phyloP scores from a whole-genome alignment of 192 early-diverging fungal genomes.

The Dissophora ornata region DNA sequence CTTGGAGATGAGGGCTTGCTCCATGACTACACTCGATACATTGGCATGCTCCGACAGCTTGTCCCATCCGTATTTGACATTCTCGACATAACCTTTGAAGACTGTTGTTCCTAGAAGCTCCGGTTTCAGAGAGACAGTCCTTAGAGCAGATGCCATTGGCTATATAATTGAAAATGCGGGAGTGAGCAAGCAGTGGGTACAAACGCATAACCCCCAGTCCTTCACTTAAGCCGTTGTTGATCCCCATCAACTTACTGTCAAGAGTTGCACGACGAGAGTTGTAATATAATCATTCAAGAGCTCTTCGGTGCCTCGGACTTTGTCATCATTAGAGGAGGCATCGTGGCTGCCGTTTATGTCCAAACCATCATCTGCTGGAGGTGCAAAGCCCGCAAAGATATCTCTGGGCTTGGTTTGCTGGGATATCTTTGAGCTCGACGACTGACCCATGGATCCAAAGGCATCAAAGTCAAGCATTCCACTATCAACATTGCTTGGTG shows the following conservation, averaged over 20 bases:
- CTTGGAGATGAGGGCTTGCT: constrained; percentile 51
- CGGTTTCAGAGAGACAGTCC: constrained; percentile 46
- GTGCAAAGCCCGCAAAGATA: constrained; percentile 36
- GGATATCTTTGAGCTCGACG: neutral
- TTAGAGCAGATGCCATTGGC: constrained; percentile 48
- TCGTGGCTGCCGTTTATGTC: neutral
- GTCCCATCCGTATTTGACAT: constrained; percentile 53
- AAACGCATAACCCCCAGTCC: too few species aligned
- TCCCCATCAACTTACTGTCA: constrained; percentile 36
- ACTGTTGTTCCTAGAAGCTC: constrained; percentile 33
- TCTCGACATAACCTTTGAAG: constrained; percentile 50
- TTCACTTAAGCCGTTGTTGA: too few species aligned
- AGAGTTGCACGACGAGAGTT: constrained; percentile 45
- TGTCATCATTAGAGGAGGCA: constrained; percentile 5
- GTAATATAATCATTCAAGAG: constrained; percentile 50
- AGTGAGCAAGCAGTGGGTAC: too few species aligned
- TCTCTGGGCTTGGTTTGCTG: constrained; percentile 8
- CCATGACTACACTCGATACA: constrained; percentile 53
- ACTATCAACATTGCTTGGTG: constrained; percentile 31
- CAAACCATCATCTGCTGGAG: constrained; percentile 23
- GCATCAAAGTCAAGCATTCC: constrained; percentile 41
- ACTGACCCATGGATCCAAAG: constrained; percentile 31
- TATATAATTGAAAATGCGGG: constrained; percentile 9
- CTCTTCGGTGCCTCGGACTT: constrained; percentile 40
- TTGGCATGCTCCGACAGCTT: constrained; percentile 52